Evolutionary conservation across 371 early-diverging fungal species (phyloP).

Genomic region (Mortierella sp.): DNA sequence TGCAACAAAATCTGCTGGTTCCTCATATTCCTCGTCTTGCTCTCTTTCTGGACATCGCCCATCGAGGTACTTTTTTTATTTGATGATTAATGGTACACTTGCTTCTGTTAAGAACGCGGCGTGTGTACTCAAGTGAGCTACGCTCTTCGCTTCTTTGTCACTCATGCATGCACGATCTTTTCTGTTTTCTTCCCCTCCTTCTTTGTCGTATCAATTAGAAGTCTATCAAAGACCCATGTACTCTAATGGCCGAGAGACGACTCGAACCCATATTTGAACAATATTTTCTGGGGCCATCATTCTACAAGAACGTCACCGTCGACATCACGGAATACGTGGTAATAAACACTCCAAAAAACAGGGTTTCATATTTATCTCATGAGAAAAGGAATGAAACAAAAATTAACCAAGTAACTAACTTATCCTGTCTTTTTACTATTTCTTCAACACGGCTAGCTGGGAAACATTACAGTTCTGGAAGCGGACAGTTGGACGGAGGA

Average conservation of each 20-base stretch:
- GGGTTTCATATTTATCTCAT: background rate
- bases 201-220: background rate
- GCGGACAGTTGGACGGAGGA: background rate
- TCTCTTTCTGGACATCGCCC: slow-evolving; percentile 5
- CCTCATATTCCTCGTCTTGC: background rate
- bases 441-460: background rate
- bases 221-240: slow-evolving; percentile 3
- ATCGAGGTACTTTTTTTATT: background rate
- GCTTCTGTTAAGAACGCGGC: background rate
- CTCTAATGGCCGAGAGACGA: slow-evolving; percentile 3
- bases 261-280: background rate
- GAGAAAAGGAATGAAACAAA: background rate
- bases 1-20: slow-evolving; percentile 9
- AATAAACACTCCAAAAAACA: background rate
- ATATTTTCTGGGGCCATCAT: background rate
- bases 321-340: background rate
- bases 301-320: background rate
- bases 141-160: background rate
- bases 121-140: background rate
- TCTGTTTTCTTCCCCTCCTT: background rate
- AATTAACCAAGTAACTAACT: background rate
- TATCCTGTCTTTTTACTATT: background rate
- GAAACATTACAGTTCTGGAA: background rate
- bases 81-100: background rate
- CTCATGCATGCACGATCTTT: background rate